Evolutionary conservation across 495 filamentous ascomycete species (phyloP), one percentile per base, ranked within the genome.

Genomic region (Penicillium crystallinum): DNA sequence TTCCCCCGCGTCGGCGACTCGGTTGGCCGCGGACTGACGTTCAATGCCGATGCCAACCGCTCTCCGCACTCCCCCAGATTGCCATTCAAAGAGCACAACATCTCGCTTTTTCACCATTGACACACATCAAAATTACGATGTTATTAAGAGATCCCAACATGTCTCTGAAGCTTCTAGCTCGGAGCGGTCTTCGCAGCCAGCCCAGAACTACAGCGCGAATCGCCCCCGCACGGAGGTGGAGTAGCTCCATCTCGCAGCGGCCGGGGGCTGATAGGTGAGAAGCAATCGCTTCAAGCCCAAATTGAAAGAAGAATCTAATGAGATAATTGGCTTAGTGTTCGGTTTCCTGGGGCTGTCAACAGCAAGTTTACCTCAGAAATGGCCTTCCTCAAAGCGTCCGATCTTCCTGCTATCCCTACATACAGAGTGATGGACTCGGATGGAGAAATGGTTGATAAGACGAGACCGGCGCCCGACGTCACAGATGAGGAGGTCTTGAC

Each of bases 261-360:
- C 89, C 84, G 27, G 83, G 86, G 19, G 82, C 86, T 23, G 82
- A 85, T 55, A 70, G 73, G 82, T 83, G 66, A 53, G 72, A 29
- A 19, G 45, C 23, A 10, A 30, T 15, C 1, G 4, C 46, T 18
- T 41, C 15, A 15, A 27, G 5, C 1, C 8, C 18, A 15, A 31
- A 25, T 27, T 0, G 0, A 6, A 1, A 11, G 11, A 23, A 25
- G 4, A 2, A 42, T 21, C 42, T 51, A 40, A 55, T 53, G 52
- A 29, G 61, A 19, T 15, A 33, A 22, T 31, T 5, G 3, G 0
- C 55, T 0, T 19, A 87, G 84, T 57, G 89, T 98, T 36, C 84
- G 85, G 31, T 99, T 99, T 56, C 93, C 93, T 0, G 93, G 93
- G n/a, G 95, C 95, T 0, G 79, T 99, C 23, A 88, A 95, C 68